A percentile compares a stretch with the other conserved stretches of the same genome.
phyloP scores from a whole-genome alignment of 768 basidiomycete species.

The Phylloporus sp. region DNA sequence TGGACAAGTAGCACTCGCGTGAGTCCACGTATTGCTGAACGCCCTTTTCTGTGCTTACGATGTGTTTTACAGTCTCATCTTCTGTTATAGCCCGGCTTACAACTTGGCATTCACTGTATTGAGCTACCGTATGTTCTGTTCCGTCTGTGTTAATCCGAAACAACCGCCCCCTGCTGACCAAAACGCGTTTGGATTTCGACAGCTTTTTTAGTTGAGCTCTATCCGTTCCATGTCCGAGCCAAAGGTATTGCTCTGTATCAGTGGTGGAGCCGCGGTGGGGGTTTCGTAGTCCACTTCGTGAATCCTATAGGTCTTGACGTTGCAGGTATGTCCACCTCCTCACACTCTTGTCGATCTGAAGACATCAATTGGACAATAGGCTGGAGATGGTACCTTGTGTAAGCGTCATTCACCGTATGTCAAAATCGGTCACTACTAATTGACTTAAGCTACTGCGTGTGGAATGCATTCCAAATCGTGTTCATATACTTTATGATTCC shows the following conservation, averaged over 20 bases:
- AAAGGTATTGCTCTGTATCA: conserved; percentile 61
- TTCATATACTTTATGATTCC: conserved; percentile 19
- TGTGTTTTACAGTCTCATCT: conserved; percentile 3
- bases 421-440: not conserved
- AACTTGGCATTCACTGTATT: conserved; percentile 6
- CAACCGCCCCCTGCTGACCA: too few species aligned
- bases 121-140: conserved; percentile 1
- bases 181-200: not conserved
- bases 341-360: not conserved
- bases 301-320: conserved; percentile 5
- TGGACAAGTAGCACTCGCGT: conserved; percentile 10
- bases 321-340: not conserved
- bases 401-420: not conserved
- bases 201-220: conserved; percentile 63
- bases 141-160: too few species aligned
- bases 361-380: conserved; percentile 3
- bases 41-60: not conserved
- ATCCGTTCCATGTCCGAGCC: conserved; percentile 58
- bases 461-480: conserved; percentile 12
- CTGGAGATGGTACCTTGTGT: conserved; percentile 15
- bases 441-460: conserved; percentile 11
- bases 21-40: not conserved
- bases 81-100: conserved; percentile 3
- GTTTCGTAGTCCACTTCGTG: conserved; percentile 2
- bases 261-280: conserved; percentile 45